Conservation (phyloP, 176 grass and related monocot species). For the Poa annua region DNA sequence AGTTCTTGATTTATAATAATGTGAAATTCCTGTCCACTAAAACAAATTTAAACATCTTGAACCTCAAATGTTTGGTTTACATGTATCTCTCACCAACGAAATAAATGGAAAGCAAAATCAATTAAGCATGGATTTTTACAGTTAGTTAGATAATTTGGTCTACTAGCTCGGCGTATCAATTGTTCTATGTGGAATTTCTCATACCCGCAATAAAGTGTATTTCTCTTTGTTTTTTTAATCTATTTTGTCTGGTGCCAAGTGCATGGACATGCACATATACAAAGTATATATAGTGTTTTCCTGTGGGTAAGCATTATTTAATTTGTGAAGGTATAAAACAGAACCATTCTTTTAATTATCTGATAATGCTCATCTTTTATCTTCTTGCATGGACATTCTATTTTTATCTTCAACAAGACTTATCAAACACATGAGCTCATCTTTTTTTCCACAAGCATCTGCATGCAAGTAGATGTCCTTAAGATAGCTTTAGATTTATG, state of each 20-base stretch:
- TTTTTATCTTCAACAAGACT: not conserved
- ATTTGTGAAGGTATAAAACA: not conserved
- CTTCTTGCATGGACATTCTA: too few relatives aligned
- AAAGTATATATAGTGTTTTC: not conserved
- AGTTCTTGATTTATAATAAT: not conserved
- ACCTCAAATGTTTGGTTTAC: not conserved
- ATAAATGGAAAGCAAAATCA: not conserved
- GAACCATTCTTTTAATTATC: not conserved
- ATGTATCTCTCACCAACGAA: not conserved
- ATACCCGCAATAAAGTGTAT: not conserved
- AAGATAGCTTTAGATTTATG: not conserved
- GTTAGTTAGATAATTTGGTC: not conserved
- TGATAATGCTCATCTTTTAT: too few relatives aligned
- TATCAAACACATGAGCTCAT: not conserved
- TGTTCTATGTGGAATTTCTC: not conserved
- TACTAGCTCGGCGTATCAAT: not conserved
- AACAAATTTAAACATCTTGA: not conserved
- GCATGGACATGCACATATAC: not conserved
- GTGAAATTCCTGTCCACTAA: too few relatives aligned
- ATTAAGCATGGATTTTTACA: not conserved
- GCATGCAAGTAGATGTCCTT: not conserved
- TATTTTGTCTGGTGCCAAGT: not conserved
- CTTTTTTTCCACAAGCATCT: not conserved
- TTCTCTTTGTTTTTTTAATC: not conserved
- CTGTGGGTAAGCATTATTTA: not conserved